phyloP scores from a whole-genome alignment of 805 yeast species.

The Cyberlindnera samutprakarnensis region DNA sequence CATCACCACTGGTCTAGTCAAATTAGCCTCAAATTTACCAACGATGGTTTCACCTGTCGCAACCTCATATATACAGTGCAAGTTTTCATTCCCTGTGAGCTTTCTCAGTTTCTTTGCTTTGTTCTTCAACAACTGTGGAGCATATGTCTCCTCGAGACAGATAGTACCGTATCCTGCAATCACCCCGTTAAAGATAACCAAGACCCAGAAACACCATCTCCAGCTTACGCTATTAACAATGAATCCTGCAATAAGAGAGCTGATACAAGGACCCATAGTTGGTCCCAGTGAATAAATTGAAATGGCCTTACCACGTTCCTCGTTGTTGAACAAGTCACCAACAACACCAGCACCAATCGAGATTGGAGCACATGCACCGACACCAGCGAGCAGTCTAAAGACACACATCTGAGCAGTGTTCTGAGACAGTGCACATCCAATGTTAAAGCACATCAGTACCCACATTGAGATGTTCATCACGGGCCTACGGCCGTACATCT shows the following conservation, averaged over 20 bases:
- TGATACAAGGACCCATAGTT: conserved; percentile 51
- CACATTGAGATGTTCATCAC: conserved; percentile 45
- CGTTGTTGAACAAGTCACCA: conserved; percentile 50
- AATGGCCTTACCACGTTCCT: conserved; percentile 46
- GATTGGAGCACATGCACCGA: conserved; percentile 61
- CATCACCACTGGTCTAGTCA: conserved; percentile 48
- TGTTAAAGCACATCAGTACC: conserved; percentile 39
- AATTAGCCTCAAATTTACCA: conserved; percentile 31
- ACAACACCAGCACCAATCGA: conserved; percentile 65
- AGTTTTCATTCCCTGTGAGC: conserved; percentile 44
- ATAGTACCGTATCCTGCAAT: conserved; percentile 36
- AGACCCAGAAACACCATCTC: conserved; percentile 59
- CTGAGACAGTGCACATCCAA: conserved; percentile 53
- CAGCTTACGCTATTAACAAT: conserved; percentile 43
- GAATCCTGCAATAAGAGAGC: conserved; percentile 53
- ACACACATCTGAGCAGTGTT: conserved; percentile 49
- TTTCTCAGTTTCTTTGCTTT: conserved; percentile 42
- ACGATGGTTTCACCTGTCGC: conserved; percentile 39
- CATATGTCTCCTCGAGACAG: conserved; percentile 49
- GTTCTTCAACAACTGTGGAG: conserved; percentile 41
- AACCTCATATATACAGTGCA: conserved; percentile 55
- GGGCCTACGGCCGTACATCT: conserved; percentile 46
- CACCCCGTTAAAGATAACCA: conserved; percentile 45
- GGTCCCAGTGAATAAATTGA: conserved; percentile 45
- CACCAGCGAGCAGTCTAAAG: conserved; percentile 55